phyloP scores from a whole-genome alignment of 192 early-diverging fungal species.

The Coemansia biformis region DNA sequence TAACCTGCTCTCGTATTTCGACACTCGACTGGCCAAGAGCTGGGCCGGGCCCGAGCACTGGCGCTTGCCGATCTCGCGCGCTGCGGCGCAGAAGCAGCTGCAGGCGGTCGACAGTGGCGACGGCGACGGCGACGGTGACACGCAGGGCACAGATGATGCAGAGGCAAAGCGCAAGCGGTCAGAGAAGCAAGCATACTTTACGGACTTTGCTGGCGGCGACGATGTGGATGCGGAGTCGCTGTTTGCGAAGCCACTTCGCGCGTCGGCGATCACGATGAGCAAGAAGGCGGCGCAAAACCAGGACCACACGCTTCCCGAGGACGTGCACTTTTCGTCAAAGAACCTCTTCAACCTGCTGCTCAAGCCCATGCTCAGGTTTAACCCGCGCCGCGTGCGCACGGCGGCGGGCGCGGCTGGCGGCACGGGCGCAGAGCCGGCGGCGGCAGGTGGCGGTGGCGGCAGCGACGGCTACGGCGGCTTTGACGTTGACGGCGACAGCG shows the following conservation, averaged over 20 bases:
- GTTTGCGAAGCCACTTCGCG: conserved; percentile 61
- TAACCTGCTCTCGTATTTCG: conserved; percentile 84
- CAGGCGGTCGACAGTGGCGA: conserved; percentile 16
- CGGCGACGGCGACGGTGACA: conserved; percentile 9
- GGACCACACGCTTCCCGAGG: conserved; percentile 74
- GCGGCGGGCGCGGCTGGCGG: conserved; percentile 7
- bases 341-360: conserved; percentile 58
- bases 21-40: conserved; percentile 66
- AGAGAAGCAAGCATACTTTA: conserved; percentile 49
- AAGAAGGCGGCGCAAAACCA: conserved; percentile 53
- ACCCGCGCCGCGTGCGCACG: conserved; percentile 25
- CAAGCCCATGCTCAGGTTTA: conserved; percentile 51
- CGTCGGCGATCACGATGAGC: conserved; percentile 51
- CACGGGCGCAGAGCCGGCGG: conserved; percentile 29
- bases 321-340: conserved; percentile 67
- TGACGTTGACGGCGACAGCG: conserved; percentile 22
- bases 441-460: conserved; percentile 34
- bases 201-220: conserved; percentile 59
- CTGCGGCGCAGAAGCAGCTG: conserved; percentile 39
- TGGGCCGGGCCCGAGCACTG: conserved; percentile 97
- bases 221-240: conserved; percentile 59
- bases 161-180: conserved; percentile 49
- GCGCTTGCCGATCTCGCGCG: conserved; percentile 58
- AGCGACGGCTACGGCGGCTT: conserved; percentile 25
- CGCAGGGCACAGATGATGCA: conserved; percentile 9